Conservation (phyloP, 1,284 basidiomycete species). For the Ustilago shanxiensis region DNA sequence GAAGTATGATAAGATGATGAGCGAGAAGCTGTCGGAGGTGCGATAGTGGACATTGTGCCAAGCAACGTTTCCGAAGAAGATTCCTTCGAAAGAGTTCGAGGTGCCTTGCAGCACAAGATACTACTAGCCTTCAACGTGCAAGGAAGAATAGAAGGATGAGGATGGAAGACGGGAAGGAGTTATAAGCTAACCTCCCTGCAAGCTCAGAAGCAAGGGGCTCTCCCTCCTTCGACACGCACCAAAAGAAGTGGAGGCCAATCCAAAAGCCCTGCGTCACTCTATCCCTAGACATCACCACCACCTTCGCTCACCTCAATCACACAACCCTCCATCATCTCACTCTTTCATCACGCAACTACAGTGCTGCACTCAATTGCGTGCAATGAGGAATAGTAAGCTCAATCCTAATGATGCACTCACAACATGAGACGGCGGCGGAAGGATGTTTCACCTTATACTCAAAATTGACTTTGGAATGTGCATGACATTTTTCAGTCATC, state of each 20-base stretch:
- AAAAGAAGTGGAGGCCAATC: background rate
- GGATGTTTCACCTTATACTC: conserved; percentile 22
- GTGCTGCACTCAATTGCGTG: no score
- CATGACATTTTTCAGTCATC: background rate
- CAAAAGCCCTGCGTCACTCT: background rate
- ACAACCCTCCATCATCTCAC: no score
- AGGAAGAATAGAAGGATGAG: background rate
- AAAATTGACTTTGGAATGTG: background rate
- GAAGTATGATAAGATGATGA: conserved; percentile 10
- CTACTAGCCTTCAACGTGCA: background rate
- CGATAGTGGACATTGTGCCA: background rate
- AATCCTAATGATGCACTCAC: no score
- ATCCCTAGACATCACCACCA: no score
- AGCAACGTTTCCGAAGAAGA: background rate
- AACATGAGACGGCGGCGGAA: background rate
- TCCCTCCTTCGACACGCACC: background rate
- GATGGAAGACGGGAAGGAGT: background rate
- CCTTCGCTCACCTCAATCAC: no score
- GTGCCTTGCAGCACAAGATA: background rate
- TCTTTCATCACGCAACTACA: no score
- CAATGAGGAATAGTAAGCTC: background rate
- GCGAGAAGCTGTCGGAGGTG: background rate
- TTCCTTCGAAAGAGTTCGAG: background rate
- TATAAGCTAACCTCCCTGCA: background rate
- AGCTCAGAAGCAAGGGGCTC: conserved; percentile 6